Base-by-base conservation (phyloP, 495 filamentous ascomycete species). In the Penicillium ochrochloron region DNA sequence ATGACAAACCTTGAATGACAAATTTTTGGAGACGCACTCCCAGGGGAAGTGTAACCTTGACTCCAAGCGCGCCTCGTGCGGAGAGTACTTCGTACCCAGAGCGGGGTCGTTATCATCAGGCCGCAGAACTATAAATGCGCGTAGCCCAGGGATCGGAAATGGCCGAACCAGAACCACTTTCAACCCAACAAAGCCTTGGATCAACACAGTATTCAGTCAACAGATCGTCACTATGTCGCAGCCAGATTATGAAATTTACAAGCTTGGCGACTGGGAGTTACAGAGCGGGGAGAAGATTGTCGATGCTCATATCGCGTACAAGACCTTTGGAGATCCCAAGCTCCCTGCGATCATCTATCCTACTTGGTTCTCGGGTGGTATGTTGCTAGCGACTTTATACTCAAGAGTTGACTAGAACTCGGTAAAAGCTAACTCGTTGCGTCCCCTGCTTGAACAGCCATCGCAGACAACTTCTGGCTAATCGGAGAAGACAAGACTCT, bases 271-370 rank as follows among this genome's bases (percentile, higher is more conserved):
- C 71, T 89, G 86, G 82, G 76, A 85, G 64, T 80, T 90, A 23
- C 83, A 88, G 67, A 84, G 80, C 33, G 86, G 86, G 29, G 78
- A 84, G 60, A 80, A 72, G 44, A 83, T 90, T 31, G 63, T 74
- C 25, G 73, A 87, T 71, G 85, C 89, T 15, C 74, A 83, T 44
- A 82, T 92, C 62, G 88, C 89, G 29, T 92, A 89, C 76, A 90
- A 88, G 73, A 89, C 89, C 11, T 87, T 90, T 66, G 89, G 89
- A 7, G 80, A 88, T 56, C 75, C 84, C 2, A 81, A 74, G 7
- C 80, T 76, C n/a, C 88, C 88, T 21, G 86, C 86, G 3, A 86
- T 92, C 57, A 80, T 92, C 39, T 91, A 92, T 70, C 89, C 89
- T 14, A 84, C 84, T 3, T 92, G 89, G 89, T 92, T 86, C 64